Evolutionary conservation across 306 rosid species (phyloP).

Genomic region (Glycine latifolia): DNA sequence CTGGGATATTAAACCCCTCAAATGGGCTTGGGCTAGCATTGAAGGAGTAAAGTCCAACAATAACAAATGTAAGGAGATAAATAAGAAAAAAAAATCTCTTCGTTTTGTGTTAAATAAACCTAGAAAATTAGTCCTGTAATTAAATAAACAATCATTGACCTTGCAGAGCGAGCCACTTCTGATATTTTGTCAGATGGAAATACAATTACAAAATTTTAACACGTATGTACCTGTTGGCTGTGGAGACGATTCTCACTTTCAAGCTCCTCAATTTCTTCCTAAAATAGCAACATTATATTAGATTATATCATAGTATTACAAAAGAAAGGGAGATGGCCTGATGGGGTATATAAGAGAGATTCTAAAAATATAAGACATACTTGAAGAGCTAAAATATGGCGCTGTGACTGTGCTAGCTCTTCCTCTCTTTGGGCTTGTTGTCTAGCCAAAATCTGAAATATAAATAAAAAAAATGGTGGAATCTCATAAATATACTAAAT

Average conservation of each 20-base stretch:
- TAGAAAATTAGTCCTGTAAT: slow-evolving; percentile 7
- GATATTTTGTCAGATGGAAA: slow-evolving; percentile 29
- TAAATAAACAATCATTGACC: slow-evolving; percentile 29
- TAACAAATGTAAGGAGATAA: too few species aligned
- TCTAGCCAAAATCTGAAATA: slow-evolving; percentile 87
- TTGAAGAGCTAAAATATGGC: slow-evolving; percentile 96
- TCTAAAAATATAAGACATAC: slow-evolving; percentile 58
- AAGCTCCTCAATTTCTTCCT: too few species aligned
- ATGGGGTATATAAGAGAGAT: slow-evolving; percentile 21
- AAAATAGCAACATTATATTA: slow-evolving; percentile 44
- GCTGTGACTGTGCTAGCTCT: slow-evolving; percentile 90
- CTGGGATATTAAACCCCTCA: too few species aligned
- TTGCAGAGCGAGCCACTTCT: slow-evolving; percentile 11
- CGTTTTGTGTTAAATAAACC: slow-evolving; percentile 40
- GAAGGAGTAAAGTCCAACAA: too few species aligned
- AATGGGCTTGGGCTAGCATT: too few species aligned
- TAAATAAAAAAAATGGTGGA: slow-evolving; percentile 6
- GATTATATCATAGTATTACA: background rate
- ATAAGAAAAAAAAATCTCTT: too few species aligned
- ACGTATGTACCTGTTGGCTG: too few species aligned
- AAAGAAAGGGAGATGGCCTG: background rate
- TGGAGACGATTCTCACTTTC: too few species aligned
- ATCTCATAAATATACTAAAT: slow-evolving; percentile 33
- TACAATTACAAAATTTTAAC: slow-evolving; percentile 38
- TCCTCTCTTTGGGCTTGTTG: slow-evolving; percentile 55